These are phyloP conservation scores for Paracoccidioides lutzii DNA, from an alignment of 2,329 filamentous ascomycete species.

Conservation along the genomic window DNA sequence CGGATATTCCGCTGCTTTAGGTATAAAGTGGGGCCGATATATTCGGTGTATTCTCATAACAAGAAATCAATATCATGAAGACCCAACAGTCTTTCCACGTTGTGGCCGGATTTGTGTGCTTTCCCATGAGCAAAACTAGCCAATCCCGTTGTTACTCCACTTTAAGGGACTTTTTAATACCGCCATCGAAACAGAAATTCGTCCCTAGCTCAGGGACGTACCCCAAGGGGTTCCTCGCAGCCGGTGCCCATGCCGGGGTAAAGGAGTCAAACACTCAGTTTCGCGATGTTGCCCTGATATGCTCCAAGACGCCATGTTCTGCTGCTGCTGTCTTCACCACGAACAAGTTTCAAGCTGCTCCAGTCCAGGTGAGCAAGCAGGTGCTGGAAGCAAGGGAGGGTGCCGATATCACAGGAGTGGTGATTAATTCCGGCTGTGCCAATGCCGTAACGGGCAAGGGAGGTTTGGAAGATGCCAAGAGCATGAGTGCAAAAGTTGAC, in stretches of 20 bases:
- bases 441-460: conserved; percentile 92
- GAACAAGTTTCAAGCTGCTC: conserved; percentile 95
- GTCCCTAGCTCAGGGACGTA: conserved; percentile 76
- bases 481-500: conserved; percentile 72
- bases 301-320: conserved; percentile 72
- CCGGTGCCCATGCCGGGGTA: conserved; percentile 81
- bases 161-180: conserved; percentile 42
- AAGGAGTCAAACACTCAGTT: conserved; percentile 86
- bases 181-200: conserved; percentile 77
- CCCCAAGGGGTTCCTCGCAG: conserved; percentile 76
- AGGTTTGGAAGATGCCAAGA: conserved; percentile 73
- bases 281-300: conserved; percentile 79
- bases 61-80: neutral
- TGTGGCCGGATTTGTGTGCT: neutral
- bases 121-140: conserved; percentile 7
- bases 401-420: conserved; percentile 60
- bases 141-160: conserved; percentile 34
- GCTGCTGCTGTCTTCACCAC: conserved; percentile 92
- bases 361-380: conserved; percentile 70
- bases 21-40: neutral
- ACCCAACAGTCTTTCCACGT: neutral
- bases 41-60: too few relatives aligned
- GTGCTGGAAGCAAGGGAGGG: conserved; percentile 56
- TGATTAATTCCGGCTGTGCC: conserved; percentile 92
- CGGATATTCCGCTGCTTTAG: neutral